Evolutionary conservation across 139 green algal genomes (phyloP).

Genomic region (Pycnococcus provasolii): DNA sequence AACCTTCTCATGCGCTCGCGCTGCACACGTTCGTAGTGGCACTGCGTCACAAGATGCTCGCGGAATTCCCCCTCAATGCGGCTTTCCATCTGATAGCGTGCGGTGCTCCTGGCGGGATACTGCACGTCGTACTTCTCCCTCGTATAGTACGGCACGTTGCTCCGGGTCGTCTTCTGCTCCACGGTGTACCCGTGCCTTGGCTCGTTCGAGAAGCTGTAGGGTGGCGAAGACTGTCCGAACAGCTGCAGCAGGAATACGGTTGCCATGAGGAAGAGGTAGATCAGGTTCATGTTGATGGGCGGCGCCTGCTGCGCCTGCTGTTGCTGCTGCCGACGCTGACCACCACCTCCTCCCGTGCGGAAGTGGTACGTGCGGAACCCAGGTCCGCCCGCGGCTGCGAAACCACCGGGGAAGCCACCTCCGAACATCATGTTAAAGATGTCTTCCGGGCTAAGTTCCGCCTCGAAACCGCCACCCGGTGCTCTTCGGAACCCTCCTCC

Average conservation of each 20-base stretch:
- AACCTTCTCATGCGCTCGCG: no score
- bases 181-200: neutral
- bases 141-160: neutral
- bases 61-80: conserved; percentile 14
- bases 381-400: neutral
- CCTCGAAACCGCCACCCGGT: neutral
- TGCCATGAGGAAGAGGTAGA: neutral
- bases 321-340: neutral
- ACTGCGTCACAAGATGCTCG: conserved; percentile 7
- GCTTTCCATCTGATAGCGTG: neutral
- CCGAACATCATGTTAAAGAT: conserved; percentile 57
- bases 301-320: conserved; percentile 6
- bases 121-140: conserved; percentile 10
- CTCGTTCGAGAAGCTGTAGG: neutral
- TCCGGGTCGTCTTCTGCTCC: neutral
- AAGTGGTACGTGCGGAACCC: neutral
- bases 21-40: neutral
- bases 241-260: conserved; percentile 41
- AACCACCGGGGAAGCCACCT: conserved; percentile 21
- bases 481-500: conserved; percentile 3
- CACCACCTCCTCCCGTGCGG: conserved; percentile 3
- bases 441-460: conserved; percentile 46
- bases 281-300: conserved; percentile 28
- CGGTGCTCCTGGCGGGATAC: conserved; percentile 5
- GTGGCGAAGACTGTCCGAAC: conserved; percentile 36